Conservation (phyloP, 2,329 filamentous ascomycete species). For the Beauveria sp. region DNA sequence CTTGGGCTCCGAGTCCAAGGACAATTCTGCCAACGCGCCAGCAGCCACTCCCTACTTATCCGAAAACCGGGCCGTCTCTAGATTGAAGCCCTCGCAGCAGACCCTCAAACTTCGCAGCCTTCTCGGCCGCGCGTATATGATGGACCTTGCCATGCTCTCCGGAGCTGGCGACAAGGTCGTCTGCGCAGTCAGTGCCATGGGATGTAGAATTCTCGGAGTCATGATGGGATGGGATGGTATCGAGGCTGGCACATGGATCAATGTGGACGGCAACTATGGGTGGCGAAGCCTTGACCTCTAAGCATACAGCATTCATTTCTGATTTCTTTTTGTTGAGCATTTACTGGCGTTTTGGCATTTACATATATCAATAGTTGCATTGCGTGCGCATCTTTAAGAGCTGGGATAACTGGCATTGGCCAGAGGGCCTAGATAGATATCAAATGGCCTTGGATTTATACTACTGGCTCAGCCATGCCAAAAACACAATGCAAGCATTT, state of each 20-base stretch:
- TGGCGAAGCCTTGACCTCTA: slow-evolving; percentile 35
- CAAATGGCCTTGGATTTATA: background rate
- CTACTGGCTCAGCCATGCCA: background rate
- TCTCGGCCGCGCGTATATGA: slow-evolving; percentile 71
- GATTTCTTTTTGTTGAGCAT: slow-evolving; percentile 10
- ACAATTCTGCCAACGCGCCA: slow-evolving; percentile 29
- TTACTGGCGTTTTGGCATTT: slow-evolving; percentile 11
- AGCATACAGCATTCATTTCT: slow-evolving; percentile 25
- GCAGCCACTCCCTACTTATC: slow-evolving; percentile 18
- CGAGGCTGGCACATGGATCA: slow-evolving; percentile 57
- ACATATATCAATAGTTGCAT: background rate
- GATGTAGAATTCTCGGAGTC: slow-evolving; percentile 68
- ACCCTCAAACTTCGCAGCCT: slow-evolving; percentile 64
- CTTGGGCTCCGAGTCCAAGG: slow-evolving; percentile 47
- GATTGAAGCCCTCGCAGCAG: slow-evolving; percentile 34
- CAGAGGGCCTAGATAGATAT: background rate
- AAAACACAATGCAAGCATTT: background rate
- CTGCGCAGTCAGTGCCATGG: slow-evolving; percentile 66
- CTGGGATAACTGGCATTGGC: background rate
- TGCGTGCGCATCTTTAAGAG: background rate
- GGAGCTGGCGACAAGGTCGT: slow-evolving; percentile 62
- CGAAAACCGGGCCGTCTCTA: slow-evolving; percentile 19
- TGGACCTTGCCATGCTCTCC: slow-evolving; percentile 70
- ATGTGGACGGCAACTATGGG: slow-evolving; percentile 64
- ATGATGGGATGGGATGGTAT: slow-evolving; percentile 83